These are phyloP conservation scores for Scleroderma bovista DNA, from an alignment of 768 basidiomycete genomes.

Conservation along the genomic window DNA sequence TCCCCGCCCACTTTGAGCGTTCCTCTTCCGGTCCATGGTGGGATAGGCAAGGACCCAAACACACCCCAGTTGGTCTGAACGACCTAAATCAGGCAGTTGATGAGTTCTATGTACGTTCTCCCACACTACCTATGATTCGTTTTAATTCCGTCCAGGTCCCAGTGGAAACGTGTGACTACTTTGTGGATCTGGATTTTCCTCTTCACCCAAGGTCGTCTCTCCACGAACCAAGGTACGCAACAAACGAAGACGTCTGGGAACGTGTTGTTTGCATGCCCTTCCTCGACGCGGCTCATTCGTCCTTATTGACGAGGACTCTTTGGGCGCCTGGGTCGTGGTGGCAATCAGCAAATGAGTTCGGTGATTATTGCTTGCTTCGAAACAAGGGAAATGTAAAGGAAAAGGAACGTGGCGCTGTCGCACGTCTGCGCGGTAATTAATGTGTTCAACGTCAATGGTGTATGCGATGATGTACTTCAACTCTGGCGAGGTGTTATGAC, in stretches of 20 bases:
- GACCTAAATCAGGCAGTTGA: constrained; percentile 80
- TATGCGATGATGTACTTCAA: too few species aligned
- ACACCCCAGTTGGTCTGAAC: constrained; percentile 66
- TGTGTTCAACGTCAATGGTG: neutral
- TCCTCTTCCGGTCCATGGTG: constrained; percentile 29
- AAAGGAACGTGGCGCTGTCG: constrained; percentile 20
- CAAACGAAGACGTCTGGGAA: constrained; percentile 68
- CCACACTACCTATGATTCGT: constrained; percentile 1
- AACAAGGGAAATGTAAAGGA: constrained; percentile 38
- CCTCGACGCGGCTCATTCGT: constrained; percentile 75
- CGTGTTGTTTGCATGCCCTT: constrained; percentile 76
- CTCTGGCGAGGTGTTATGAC: too few species aligned
- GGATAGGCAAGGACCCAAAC: constrained; percentile 52
- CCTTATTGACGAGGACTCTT: constrained; percentile 65
- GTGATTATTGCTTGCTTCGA: constrained; percentile 86
- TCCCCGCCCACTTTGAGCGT: constrained; percentile 73
- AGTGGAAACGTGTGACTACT: constrained; percentile 73
- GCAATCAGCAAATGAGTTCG: constrained; percentile 68
- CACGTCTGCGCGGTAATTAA: constrained; percentile 2
- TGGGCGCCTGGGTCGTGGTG: constrained; percentile 74
- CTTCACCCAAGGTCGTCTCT: constrained; percentile 46
- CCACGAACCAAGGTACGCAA: constrained; percentile 77
- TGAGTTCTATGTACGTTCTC: constrained; percentile 65
- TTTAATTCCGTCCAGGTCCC: constrained; percentile 46
- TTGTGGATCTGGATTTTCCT: constrained; percentile 89